Evolutionary conservation across 345 rosid species (phyloP).

Genomic region (thale cress (Arabidopsis thaliana)): DNA sequence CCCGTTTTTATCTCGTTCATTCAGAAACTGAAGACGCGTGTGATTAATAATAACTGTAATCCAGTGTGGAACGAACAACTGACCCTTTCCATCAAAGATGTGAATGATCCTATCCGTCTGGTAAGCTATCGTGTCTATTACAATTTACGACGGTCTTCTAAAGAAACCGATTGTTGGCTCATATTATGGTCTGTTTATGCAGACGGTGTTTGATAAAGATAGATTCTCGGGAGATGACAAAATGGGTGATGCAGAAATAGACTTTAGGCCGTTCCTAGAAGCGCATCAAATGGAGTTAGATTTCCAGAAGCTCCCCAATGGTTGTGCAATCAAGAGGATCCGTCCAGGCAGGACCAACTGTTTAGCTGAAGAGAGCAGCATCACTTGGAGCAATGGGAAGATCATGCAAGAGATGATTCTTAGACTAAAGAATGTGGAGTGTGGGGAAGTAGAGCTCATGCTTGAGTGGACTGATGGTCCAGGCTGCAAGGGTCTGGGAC

Average conservation of each 20-base stretch:
- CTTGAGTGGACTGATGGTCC: conserved; percentile 70
- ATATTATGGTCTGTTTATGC: conserved; percentile 34
- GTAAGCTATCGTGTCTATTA: conserved; percentile 50
- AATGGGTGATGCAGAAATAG: conserved; percentile 85
- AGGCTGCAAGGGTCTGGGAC: conserved; percentile 53
- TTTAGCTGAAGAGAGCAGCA: conserved; percentile 66
- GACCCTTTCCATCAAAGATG: conserved; percentile 68
- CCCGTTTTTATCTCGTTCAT: neutral
- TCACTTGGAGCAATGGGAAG: conserved; percentile 58
- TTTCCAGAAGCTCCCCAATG: conserved; percentile 57
- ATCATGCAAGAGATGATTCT: conserved; percentile 68
- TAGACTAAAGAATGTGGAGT: conserved; percentile 62
- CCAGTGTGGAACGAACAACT: conserved; percentile 87
- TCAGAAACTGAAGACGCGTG: conserved; percentile 80
- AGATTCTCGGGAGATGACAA: conserved; percentile 71
- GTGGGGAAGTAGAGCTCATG: conserved; percentile 69
- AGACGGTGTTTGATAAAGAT: conserved; percentile 86
- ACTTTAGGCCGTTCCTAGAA: conserved; percentile 59
- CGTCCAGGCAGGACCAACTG: conserved; percentile 62
- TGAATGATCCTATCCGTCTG: conserved; percentile 56
- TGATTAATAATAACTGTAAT: conserved; percentile 69
- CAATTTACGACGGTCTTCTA: neutral
- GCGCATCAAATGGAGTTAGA: conserved; percentile 57
- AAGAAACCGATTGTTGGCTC: neutral
- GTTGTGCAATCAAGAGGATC: conserved; percentile 60